These are phyloP conservation scores for Plasmodium gonderi DNA, from an alignment of 169 alveolate species.

Conservation along the genomic window DNA sequence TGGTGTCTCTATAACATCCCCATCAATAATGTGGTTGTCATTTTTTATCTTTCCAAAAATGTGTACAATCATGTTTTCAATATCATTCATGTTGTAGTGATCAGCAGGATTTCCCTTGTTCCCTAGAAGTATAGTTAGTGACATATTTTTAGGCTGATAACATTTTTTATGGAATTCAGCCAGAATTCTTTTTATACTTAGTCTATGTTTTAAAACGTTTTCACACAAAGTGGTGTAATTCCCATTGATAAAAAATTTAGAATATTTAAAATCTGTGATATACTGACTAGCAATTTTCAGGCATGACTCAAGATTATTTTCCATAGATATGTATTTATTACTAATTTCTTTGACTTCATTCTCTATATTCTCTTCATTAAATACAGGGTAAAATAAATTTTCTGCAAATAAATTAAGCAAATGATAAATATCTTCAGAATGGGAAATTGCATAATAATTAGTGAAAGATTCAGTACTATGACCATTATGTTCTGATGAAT, in stretches of 20 bases:
- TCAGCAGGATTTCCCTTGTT: conserved; percentile 23
- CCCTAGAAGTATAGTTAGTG: conserved; percentile 53
- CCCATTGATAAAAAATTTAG: conserved; percentile 56
- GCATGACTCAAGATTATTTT: conserved; percentile 45
- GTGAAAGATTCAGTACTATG: conserved; percentile 42
- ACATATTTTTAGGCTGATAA: conserved; percentile 74
- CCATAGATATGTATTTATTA: conserved; percentile 59
- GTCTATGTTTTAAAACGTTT: conserved; percentile 54
- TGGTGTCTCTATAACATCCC: not conserved
- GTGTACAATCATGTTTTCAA: conserved; percentile 31
- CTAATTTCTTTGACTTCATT: conserved; percentile 51
- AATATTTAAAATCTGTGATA: conserved; percentile 67
- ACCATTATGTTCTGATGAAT: conserved; percentile 56
- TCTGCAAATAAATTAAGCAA: conserved; percentile 66
- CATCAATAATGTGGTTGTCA: not conserved
- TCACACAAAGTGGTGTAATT: conserved; percentile 67
- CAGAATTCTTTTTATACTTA: conserved; percentile 43
- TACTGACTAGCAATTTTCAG: conserved; percentile 40
- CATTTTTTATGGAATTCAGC: conserved; percentile 53
- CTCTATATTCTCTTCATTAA: conserved; percentile 55
- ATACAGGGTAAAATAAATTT: conserved; percentile 67
- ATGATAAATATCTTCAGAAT: conserved; percentile 60
- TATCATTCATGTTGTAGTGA: conserved; percentile 65
- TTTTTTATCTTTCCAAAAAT: conserved; percentile 61
- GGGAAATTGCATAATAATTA: conserved; percentile 37